Base-by-base conservation (phyloP, 208 protist species). In the Trypanosoma mega region DNA sequence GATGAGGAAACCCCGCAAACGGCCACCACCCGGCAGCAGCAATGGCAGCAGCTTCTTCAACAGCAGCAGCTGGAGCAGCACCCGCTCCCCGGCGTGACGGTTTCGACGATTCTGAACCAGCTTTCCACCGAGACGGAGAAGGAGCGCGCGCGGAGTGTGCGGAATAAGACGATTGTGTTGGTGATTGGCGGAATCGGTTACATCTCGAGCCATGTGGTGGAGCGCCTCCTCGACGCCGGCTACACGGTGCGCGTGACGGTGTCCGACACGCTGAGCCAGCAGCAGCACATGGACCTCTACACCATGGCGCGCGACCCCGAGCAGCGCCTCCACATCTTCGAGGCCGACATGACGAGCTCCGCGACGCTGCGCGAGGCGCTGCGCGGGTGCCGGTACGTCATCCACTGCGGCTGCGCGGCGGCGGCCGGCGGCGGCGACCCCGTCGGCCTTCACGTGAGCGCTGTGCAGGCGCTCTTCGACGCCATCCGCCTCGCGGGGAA, bases 141-240 rank as follows among this genome's bases (percentile, higher is more conserved):
- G 48, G 90, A 90, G 55, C 73, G 77, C 45, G 75, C 73, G 16
- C 72, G 82, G n/a, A 69, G 69, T 43, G 72, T 76, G 0, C 89
- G 88, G 64, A 89, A 78, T 63, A 96, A 93, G 68, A 85, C 83
- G 12, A 65, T 80, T 48, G 90, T 96, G 1, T 72, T 96, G 23
- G 85, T 96, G n/a, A 81, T 94, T 60, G 90, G 87, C 27, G 90
- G 90, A 23, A 83, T 75, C 49, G 82, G 80, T 18, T 96, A 93
- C 76, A 73, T 93, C 14, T 76, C 83, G 2, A 87, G 80, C 58
- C 86, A 96, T 72, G 77, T 93, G 29, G 74, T 96, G n/a, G 63
- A 63, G 4, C 87, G 82, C 71, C 74, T 93, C 29, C 87, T 96
- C 0, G 78, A 90, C n/a, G 85, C 80, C 2, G 90, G 87, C 30